Evolutionary conservation across 108 stramenopile genomes (phyloP).

Genomic region (Pseudonitzschia multiseries): DNA sequence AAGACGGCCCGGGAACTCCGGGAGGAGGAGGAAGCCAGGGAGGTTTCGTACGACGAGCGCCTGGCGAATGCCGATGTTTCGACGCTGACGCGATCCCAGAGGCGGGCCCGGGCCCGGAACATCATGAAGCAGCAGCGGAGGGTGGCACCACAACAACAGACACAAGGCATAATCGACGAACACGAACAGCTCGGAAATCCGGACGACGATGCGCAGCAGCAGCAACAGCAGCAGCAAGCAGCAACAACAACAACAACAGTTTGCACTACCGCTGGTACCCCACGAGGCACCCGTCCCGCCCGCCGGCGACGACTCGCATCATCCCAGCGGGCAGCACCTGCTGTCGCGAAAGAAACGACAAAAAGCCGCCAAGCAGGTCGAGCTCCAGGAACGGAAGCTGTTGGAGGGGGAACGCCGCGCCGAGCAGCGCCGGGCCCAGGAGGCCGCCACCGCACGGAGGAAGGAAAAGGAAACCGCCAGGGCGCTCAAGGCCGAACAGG

Average conservation of each 20-base stretch:
- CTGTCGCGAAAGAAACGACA: conserved; percentile 70
- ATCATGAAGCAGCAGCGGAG: conserved; percentile 62
- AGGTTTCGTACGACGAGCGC: conserved; percentile 43
- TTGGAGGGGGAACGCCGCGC: conserved; percentile 48
- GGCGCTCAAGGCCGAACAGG: conserved; percentile 14
- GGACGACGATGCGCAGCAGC: background rate
- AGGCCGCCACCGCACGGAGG: conserved; percentile 21
- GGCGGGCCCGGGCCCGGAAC: conserved; percentile 61
- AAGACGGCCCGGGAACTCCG: conserved; percentile 31
- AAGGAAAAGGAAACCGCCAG: conserved; percentile 15
- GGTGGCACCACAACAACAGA: conserved; percentile 8
- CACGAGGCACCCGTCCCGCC: background rate
- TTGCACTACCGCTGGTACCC: too few species aligned
- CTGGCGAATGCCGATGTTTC: conserved; percentile 59
- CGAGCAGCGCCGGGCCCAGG: conserved; percentile 39
- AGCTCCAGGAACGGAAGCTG: conserved; percentile 56
- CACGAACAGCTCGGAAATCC: background rate
- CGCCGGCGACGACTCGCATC: conserved; percentile 4
- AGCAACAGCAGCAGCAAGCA: background rate
- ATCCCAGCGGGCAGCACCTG: background rate
- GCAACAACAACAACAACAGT: background rate
- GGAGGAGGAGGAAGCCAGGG: conserved; percentile 26
- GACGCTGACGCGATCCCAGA: conserved; percentile 60
- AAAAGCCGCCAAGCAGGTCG: conserved; percentile 60
- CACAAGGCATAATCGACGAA: conserved; percentile 11